Base-by-base conservation (phyloP, 106 monocot species). In the Agapanthus africanus region DNA sequence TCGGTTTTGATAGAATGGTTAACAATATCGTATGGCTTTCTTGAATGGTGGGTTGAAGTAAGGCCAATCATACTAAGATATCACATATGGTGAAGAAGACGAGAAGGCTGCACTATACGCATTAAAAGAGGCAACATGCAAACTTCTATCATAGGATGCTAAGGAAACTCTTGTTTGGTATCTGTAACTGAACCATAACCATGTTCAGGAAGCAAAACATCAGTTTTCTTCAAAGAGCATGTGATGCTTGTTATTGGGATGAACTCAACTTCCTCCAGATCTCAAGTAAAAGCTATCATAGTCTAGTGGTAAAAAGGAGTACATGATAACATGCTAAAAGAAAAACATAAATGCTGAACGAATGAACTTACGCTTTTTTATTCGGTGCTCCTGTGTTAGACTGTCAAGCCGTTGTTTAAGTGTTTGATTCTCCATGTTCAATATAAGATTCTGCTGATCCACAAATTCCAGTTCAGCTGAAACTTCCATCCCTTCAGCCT, bases 361-460 rank as follows among this genome's bases (percentile, higher is more conserved):
- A 33, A 54, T 6, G 56, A 34, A 40, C 82, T 82, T 84, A 93
- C 93, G 60, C 44, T 73, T 76, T 78, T 93, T 93, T 59, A 93
- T 77, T 38, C 79, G 79, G 44, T 93, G 88, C 63, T 89, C 86
- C 61, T 93, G 86, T 36, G 89, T 71, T 19, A 93, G 25, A 72
- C 84, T 84, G 41, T 93, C 89, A 39, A 93, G 54, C 37, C 89
- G 63, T 63, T 86, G 86, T 64, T 86, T 93, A 38, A 93, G 72
- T 35, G 93, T 73, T 74, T 89, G 79, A 74, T 93, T 93, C 73
- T 93, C 93, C 75, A 94, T 82, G 76, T 74, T 84, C 49, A 94
- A 31, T 56, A 94, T 90, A 54, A 94, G 70, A 82, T 90, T 94
- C 38, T 90, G 87, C 57, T 79, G 68, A 66, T 82, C 82, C 34